These are phyloP conservation scores for Pascua sp. DNA, from an alignment of 1,284 basidiomycete species.

Conservation along the genomic window DNA sequence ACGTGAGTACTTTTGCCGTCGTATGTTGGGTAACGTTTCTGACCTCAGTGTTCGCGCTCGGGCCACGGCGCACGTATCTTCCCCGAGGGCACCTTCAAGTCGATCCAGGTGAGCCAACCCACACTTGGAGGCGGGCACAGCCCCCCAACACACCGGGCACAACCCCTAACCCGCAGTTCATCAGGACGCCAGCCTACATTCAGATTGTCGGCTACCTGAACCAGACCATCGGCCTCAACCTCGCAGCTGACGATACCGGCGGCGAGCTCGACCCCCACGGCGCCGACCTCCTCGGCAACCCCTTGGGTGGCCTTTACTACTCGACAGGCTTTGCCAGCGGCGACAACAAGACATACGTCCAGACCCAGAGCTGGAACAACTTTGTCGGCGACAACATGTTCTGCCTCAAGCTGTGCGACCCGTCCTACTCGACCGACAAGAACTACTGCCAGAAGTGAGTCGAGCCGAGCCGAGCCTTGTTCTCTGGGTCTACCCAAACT, in stretches of 20 bases:
- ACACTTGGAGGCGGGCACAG: not conserved
- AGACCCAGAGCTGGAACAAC: constrained; percentile 28
- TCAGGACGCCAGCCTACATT: constrained; percentile 41
- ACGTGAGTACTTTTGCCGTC: not conserved
- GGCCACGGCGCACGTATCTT: constrained; percentile 53
- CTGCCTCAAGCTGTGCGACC: constrained; percentile 64
- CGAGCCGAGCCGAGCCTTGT: constrained; percentile 19
- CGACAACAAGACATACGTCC: constrained; percentile 20
- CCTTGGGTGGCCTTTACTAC: constrained; percentile 48
- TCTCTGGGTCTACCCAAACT: constrained; percentile 52
- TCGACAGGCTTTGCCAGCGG: constrained; percentile 16
- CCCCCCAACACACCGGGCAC: not conserved
- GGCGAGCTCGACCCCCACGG: constrained; percentile 54
- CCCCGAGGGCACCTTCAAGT: constrained; percentile 44
- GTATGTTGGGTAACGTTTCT: no score
- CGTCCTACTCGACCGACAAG: constrained; percentile 54
- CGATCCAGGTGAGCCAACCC: constrained; percentile 11
- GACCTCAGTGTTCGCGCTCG: constrained; percentile 56
- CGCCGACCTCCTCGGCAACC: constrained; percentile 51
- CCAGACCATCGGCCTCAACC: constrained; percentile 43
- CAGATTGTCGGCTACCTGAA: constrained; percentile 53
- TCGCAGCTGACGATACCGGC: constrained; percentile 51
- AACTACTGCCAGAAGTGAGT: constrained; percentile 53
- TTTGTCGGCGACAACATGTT: constrained; percentile 62
- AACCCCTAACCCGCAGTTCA: constrained; percentile 28